Base-by-base conservation (phyloP, 106 monocot genomes). In the Acorus gramineus region DNA sequence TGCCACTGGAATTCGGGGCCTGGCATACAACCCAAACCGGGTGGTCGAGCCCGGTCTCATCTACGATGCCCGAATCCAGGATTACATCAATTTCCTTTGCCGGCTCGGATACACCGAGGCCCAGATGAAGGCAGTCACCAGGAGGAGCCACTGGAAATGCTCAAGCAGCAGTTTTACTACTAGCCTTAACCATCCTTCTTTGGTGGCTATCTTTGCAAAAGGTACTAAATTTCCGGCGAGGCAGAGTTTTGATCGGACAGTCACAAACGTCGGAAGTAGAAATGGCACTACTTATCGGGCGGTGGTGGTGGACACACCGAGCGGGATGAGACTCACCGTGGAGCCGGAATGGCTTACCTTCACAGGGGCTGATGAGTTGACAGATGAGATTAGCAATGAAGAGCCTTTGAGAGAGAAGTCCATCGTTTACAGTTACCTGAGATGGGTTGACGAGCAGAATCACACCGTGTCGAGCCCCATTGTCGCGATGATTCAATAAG, bases 71-170 rank as follows among this genome's bases (percentile, higher is more conserved):
- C 2, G n/a, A 7, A 11, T 8, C 1, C 57, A 57, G 57, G 57
- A 57, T 12, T 57, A 57, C 14, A 57, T 57, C 57, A 2, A 57
- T 14, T 57, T 57, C 57, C 57, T 57, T 5, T 57, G 57, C n/a
- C 11, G 57, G 5, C 57, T 57, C 14, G 57, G 57, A 12, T 57
- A 57, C 57, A 57, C 6, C 2, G 2, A 11, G 12, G 9, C 57
- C 5, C 57, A 57, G 57, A 57, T 57, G 57, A 57, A 5, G 12
- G 57, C 57, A 7, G 57, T 57, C 9, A 11, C 14, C 5, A 57
- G 57, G 57, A 7, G 57, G 14, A 11, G 11, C 9, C 6, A 14
- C 14, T 57, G 57, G 57, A 57, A 6, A 5, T 57, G 57, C 13
- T 7, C 8, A 5, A 11, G 2, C 13, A 14, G 13, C 10, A 7